Evolutionary conservation across 1,284 basidiomycete genomes (phyloP), one percentile per base, ranked within the genome.

Genomic region (Ceratobasidium sp.): DNA sequence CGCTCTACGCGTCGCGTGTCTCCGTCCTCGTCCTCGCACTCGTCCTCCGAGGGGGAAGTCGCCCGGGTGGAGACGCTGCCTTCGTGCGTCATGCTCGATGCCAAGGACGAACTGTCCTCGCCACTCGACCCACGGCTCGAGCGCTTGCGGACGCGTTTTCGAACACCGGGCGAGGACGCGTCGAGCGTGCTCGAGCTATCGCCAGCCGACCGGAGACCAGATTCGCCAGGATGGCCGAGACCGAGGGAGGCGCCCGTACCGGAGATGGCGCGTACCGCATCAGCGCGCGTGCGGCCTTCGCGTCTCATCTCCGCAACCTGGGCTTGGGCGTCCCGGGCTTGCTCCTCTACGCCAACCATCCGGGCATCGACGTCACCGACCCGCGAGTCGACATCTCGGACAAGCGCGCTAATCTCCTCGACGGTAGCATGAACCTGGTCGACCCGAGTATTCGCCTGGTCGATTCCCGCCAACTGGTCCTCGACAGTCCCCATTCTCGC

Each of bases 101-200:
- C 62, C 10, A 65, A 48, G n/a, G 62, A 65, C 32, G 62, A 65
- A 26, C 46, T 65, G 48, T 65, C 62, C 46, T 65, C 62, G 23
- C 62, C 62, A 45, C 62, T 65, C 62, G 62, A 65, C 26, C 62
- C 62, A 23, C 62, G 62, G 46, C 62, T 65, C 4, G 62, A 65
- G 26, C 62, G 62, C 23, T 65, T 65, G 62, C 62, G 62, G 18
- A 65, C 48, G 26, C 62, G 62, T 65, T 65, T 65, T 21, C 62
- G 62, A 21, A 53, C 48, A 10, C 32, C 8, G 21, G 62, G 18
- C 6, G 62, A 36, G 26, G 43, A 32, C 43, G 61, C 50, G 26
- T 53, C 50, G 50, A 53, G 50, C 14, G 50, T 53, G 50, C 53
- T 52, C 45, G 62, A 65, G 48, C 46, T 52, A 23, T 65, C 61